Evolutionary conservation across 495 filamentous ascomycete genomes (phyloP), one percentile per base, ranked within the genome.

Genomic region (Aspergillus cristatus): DNA sequence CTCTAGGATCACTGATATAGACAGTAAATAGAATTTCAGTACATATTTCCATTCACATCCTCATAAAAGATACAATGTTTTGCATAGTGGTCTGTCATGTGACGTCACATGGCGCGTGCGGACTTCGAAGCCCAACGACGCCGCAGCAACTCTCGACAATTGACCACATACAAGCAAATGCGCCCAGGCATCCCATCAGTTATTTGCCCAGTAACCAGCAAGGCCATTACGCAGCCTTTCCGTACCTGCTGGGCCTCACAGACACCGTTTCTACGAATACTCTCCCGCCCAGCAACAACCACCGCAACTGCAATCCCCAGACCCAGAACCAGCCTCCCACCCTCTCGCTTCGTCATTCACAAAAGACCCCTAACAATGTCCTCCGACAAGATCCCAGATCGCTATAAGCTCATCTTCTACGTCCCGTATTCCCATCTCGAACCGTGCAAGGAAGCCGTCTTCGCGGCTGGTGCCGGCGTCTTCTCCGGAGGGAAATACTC

Each of bases 381-480:
- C 5, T 35, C 44, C 2, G 15, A 25, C 1, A 1, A 10, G 3
- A 40, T 42, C 28, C 44, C 51, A 20, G 54, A 56, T 38, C 67
- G 67, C 42, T 72, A 67, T 57, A 72, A 70, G 28, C 67, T 72
- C 17, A 40, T 70, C 42, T 72, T 70, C 56, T 68, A 57, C 39
- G 68, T 68, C 12, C 68, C 68, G 1, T 47, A 57, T 28, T 40
- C 53, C 15, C 49, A 64, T 40, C 43, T 58, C 14, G 62, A 70
- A 25, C 22, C 43, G 10, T 69, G 63, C 45, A 71, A 70, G 43
- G 58, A 68, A 30, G 67, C 67, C 30, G 45, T 71, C 37, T 71
- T 71, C 47, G 51, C 58, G 2, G 55, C 48, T 26, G 65, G 68
- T 15, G 68, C 63, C 8, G 68, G 68, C 18, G 47, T 56, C 28